Conservation (phyloP, 1,139 yeast species). For the Geotrichum reessii region DNA sequence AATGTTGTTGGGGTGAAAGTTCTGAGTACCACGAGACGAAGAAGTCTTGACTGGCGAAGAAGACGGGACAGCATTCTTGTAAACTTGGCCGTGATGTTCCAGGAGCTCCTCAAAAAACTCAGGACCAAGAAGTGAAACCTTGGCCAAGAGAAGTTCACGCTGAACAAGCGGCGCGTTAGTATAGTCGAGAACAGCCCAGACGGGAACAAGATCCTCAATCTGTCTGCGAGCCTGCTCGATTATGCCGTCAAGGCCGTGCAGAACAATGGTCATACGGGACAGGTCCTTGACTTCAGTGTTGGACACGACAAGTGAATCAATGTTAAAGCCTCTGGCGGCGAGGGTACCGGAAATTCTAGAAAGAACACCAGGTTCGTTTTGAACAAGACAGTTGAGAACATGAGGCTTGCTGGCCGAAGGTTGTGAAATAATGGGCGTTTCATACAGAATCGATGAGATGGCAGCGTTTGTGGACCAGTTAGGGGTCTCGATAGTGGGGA, state of each 20-base stretch:
- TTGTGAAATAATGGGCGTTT: constrained; percentile 73
- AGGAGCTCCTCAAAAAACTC: constrained; percentile 94
- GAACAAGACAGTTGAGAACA: constrained; percentile 92
- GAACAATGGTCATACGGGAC: constrained; percentile 93
- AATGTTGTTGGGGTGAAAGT: constrained; percentile 77
- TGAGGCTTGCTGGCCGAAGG: constrained; percentile 50
- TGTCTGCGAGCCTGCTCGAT: constrained; percentile 99
- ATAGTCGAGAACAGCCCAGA: constrained; percentile 94
- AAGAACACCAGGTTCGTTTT: constrained; percentile 96
- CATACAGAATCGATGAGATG: constrained; percentile 88
- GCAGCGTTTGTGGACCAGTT: constrained; percentile 95
- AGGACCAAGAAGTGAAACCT: constrained; percentile 90
- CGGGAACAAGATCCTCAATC: constrained; percentile 95
- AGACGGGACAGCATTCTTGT: constrained; percentile 27
- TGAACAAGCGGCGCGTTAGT: constrained; percentile 83
- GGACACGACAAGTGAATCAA: constrained; percentile 93
- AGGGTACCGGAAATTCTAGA: constrained; percentile 89
- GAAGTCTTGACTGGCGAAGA: constrained; percentile 30
- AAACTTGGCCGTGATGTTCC: constrained; percentile 67
- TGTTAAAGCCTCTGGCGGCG: constrained; percentile 97
- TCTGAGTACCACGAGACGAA: constrained; percentile 25
- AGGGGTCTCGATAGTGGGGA: constrained; percentile 94
- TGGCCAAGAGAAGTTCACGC: constrained; percentile 84
- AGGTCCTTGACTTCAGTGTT: constrained; percentile 93
- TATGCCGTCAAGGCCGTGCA: constrained; percentile 92